phyloP scores from a whole-genome alignment of 768 basidiomycete species.

The Filobasidium floriforme region DNA sequence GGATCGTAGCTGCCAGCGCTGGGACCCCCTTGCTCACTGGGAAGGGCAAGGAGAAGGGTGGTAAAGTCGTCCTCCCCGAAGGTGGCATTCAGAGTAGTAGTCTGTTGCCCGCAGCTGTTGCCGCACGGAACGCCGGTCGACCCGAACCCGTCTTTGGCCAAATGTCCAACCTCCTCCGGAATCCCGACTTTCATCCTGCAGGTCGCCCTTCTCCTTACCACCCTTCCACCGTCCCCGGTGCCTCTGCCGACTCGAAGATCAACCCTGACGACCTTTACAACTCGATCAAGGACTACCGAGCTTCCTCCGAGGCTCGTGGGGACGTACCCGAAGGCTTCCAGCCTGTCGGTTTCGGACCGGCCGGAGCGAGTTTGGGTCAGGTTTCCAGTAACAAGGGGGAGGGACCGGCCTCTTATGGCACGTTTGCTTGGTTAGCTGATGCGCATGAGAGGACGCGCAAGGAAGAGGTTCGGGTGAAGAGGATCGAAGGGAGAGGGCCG shows the following conservation, averaged over 20 bases:
- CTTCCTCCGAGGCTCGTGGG: conserved; percentile 6
- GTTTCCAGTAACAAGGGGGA: conserved; percentile 1
- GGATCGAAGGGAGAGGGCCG: conserved; percentile 33
- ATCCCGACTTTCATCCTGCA: conserved; percentile 18
- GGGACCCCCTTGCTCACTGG: background rate
- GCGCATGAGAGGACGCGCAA: conserved; percentile 29
- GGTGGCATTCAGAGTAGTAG: conserved; percentile 1
- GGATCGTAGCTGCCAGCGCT: background rate
- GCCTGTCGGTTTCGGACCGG: conserved; percentile 24
- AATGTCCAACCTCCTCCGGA: conserved; percentile 7
- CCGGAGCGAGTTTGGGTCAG: background rate
- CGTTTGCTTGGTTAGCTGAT: conserved; percentile 39
- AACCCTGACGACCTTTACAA: conserved; percentile 1
- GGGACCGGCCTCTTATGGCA: conserved; percentile 9
- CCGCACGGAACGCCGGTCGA: background rate
- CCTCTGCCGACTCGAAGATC: background rate
- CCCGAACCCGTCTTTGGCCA: background rate
- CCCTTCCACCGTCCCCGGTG: conserved; percentile 8
- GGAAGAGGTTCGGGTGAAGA: conserved; percentile 30
- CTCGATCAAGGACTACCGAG: conserved; percentile 16
- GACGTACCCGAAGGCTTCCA: conserved; percentile 25
- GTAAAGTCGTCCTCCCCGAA: background rate
- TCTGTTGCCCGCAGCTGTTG: background rate
- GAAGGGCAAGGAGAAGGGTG: conserved; percentile 4
- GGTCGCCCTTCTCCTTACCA: conserved; percentile 18